Base-by-base conservation (phyloP, 805 yeast species). In the Yamadazyma laniorum region DNA sequence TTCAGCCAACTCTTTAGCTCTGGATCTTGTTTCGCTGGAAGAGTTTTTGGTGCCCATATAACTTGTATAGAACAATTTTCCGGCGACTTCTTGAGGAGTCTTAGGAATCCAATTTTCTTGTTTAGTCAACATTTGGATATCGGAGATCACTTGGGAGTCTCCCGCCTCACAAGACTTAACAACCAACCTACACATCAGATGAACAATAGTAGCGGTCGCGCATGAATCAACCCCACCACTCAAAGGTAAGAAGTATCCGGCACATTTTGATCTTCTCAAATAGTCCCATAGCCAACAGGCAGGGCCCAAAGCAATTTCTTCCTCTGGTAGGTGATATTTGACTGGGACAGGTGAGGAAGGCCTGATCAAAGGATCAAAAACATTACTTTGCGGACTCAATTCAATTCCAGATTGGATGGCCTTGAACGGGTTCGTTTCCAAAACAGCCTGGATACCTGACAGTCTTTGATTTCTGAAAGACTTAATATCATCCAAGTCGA, bases 271-370 rank as follows among this genome's bases (percentile, higher is more conserved):
- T 47, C 99, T 76, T 59, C 99, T 77, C 42, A 93, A 72, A 55
- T 93, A 93, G 61, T 93, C 99, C 99, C 99, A 93, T 47, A 93
- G 63, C 99, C 99, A 93, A 60, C 99, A 93, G 0, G 99, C 99
- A 0, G 99, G 99, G 0, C 99, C 99, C 30, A 86, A 68, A 1
- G 98, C 97, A 48, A 93, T 91, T 61, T 93, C 99, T 63, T 93
- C 97, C 54, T 90, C 95, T 3, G 99, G 96, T 2, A 68, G 55
- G 61, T 85, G 95, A 52, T 84, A 83, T 26, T 71, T 72, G 30
- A 83, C 71, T 4, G 66, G 69, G 16, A 62, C 57, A 1, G 74
- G 53, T 15, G 55, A 53, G 0, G 93, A 63, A 14, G 96, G 96
- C 8, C 53, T 59, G 8, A 85, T 62, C 0, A 56, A 52, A 15